Percentiles rank a stretch among this genome's conserved stretches.
Evolutionary conservation across 371 early-diverging fungal genomes (phyloP).

Genomic region (Gilbertella persicaria): DNA sequence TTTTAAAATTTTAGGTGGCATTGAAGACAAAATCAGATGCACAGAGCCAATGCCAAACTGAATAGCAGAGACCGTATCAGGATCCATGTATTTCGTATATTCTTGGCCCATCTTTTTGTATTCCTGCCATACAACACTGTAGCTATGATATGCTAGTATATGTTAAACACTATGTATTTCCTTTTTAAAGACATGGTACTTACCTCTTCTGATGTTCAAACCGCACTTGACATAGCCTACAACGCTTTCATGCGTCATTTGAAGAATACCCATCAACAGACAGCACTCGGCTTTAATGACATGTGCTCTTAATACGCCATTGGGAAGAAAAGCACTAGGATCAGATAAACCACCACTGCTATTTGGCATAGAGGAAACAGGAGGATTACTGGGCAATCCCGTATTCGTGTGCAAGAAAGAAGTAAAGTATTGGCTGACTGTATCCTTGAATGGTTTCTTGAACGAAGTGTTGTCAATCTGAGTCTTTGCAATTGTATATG

Average conservation of each 20-base stretch:
- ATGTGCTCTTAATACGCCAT: slow-evolving; percentile 37
- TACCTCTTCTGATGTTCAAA: slow-evolving; percentile 59
- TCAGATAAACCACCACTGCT: slow-evolving; percentile 18
- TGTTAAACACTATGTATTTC: no score
- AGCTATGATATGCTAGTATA: slow-evolving; percentile 42
- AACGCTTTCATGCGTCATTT: slow-evolving; percentile 54
- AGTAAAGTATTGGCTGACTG: slow-evolving; percentile 40
- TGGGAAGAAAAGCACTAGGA: slow-evolving; percentile 41
- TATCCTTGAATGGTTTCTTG: slow-evolving; percentile 40
- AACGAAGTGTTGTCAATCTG: slow-evolving; percentile 40
- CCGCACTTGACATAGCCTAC: slow-evolving; percentile 55
- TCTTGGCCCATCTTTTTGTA: slow-evolving; percentile 55
- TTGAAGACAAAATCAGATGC: slow-evolving; percentile 58
- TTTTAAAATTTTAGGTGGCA: slow-evolving; percentile 60
- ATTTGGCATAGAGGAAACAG: slow-evolving; percentile 22
- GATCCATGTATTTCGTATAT: slow-evolving; percentile 46
- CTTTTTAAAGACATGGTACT: no score
- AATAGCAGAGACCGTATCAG: slow-evolving; percentile 48
- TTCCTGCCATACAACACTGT: slow-evolving; percentile 52
- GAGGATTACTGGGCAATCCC: slow-evolving; percentile 31
- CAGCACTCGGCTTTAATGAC: slow-evolving; percentile 46
- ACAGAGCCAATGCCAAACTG: slow-evolving; percentile 64
- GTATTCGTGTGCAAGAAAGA: slow-evolving; percentile 29
- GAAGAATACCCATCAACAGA: slow-evolving; percentile 48
- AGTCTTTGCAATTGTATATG: slow-evolving; percentile 45